A percentile compares a stretch with the other conserved stretches of the same genome.
phyloP scores from a whole-genome alignment of 139 green algal genomes.

The Micromonas commoda region DNA sequence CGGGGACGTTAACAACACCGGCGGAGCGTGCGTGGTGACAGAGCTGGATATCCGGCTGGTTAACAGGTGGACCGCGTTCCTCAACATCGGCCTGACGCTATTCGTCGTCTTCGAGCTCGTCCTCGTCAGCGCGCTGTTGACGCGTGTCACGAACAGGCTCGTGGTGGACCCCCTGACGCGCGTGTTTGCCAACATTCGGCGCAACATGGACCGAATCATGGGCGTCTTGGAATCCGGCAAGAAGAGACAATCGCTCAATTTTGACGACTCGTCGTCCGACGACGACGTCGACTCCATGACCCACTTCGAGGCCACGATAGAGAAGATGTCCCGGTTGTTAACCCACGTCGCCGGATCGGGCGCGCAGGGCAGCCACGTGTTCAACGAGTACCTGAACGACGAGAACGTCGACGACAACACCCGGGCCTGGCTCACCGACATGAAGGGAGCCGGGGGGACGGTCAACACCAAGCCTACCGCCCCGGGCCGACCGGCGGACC shows the following conservation, averaged over 20 bases:
- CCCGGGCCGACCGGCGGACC: constrained; percentile 4
- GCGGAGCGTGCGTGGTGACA: not conserved
- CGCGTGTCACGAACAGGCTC: constrained; percentile 30
- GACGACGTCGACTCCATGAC: constrained; percentile 31
- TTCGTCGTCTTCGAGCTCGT: constrained; percentile 39
- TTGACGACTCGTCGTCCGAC: constrained; percentile 9
- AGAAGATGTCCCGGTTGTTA: constrained; percentile 53
- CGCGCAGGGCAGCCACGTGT: constrained; percentile 30
- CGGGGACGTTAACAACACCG: not conserved
- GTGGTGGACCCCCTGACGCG: constrained; percentile 48
- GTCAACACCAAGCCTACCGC: not conserved
- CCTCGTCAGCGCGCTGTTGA: constrained; percentile 34
- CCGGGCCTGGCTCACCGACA: not conserved
- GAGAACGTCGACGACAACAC: constrained; percentile 43
- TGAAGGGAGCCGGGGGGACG: not conserved
- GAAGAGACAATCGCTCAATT: too few relatives aligned
- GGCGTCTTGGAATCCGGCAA: not conserved
- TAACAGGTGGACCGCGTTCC: constrained; percentile 32
- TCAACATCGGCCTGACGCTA: constrained; percentile 38
- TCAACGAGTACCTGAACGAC: constrained; percentile 24
- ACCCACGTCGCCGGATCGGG: constrained; percentile 38
- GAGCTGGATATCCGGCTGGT: constrained; percentile 33
- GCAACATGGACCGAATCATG: constrained; percentile 14
- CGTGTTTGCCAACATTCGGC: constrained; percentile 44
- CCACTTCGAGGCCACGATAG: constrained; percentile 41